phyloP scores from a whole-genome alignment of 495 filamentous ascomycete genomes.

The Glonium stellatum region DNA sequence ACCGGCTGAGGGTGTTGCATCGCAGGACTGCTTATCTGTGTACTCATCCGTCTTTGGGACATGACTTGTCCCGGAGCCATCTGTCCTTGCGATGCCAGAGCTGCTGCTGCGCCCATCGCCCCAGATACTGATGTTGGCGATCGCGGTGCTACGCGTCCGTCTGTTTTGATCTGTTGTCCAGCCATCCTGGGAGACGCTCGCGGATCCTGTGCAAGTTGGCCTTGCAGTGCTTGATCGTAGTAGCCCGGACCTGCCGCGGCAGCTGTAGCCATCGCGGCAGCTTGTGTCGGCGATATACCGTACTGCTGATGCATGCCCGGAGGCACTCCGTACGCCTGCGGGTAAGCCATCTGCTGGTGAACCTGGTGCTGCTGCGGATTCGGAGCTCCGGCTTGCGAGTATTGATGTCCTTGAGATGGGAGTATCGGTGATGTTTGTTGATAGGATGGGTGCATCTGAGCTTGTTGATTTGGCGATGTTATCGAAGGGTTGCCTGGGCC shows the following conservation, averaged over 20 bases:
- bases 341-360: constrained; percentile 47
- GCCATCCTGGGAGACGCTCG: constrained; percentile 56
- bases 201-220: constrained; percentile 33
- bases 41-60: constrained; percentile 51
- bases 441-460: constrained; percentile 38
- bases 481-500: constrained; percentile 41
- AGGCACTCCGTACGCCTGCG: constrained; percentile 50
- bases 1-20: constrained; percentile 51
- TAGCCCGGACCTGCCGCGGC: constrained; percentile 56
- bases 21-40: constrained; percentile 54
- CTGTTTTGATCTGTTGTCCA: constrained; percentile 48
- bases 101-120: constrained; percentile 41
- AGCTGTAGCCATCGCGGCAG: constrained; percentile 65
- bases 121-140: constrained; percentile 46
- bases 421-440: constrained; percentile 53
- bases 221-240: constrained; percentile 51
- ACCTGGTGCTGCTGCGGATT: constrained; percentile 43
- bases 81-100: constrained; percentile 31
- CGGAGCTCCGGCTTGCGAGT: constrained; percentile 21
- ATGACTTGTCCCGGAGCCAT: constrained; percentile 32
- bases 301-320: constrained; percentile 49
- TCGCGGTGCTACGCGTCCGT: constrained; percentile 46
- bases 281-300: constrained; percentile 52
- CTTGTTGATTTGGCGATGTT: constrained; percentile 51
- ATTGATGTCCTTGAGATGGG: constrained; percentile 47